Evolutionary conservation across 2,329 filamentous ascomycete genomes (phyloP).

Genomic region (Sporothrix curviconia): DNA sequence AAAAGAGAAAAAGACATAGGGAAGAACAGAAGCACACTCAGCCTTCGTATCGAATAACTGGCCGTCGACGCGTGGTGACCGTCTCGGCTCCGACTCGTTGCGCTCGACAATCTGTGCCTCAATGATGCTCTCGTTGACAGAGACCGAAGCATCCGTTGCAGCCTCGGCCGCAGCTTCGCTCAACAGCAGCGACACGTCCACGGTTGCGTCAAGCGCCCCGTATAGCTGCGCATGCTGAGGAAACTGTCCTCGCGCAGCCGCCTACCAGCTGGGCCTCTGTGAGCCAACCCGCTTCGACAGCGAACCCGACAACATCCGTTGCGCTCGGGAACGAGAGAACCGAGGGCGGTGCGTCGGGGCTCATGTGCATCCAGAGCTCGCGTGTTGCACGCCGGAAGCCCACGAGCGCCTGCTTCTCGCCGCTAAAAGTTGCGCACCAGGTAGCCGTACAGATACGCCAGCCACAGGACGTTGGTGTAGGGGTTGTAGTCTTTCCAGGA

Average conservation of each 20-base stretch:
- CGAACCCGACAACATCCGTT: constrained; percentile 50
- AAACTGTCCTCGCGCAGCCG: neutral
- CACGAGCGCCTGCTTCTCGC: constrained; percentile 39
- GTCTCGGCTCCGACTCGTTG: constrained; percentile 16
- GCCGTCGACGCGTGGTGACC: constrained; percentile 19
- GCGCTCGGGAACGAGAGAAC: constrained; percentile 49
- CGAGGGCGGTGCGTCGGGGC: constrained; percentile 42
- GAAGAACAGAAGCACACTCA: too few species aligned
- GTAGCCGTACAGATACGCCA: constrained; percentile 55
- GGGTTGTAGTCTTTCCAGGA: constrained; percentile 50
- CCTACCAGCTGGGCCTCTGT: constrained; percentile 45
- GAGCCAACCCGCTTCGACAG: constrained; percentile 53
- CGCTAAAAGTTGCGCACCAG: constrained; percentile 41
- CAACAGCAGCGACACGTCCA: neutral
- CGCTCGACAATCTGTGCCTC: constrained; percentile 16
- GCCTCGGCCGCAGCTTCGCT: neutral
- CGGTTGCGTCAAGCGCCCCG: neutral
- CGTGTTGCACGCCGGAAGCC: constrained; percentile 42
- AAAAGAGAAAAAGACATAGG: too few species aligned
- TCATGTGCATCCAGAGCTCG: constrained; percentile 48
- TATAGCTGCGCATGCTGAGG: neutral
- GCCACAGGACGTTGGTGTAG: constrained; percentile 61
- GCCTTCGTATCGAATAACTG: constrained; percentile 8
- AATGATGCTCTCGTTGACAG: constrained; percentile 18
- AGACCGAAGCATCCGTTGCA: too few species aligned